Evolutionary conservation across 495 filamentous ascomycete species (phyloP), one percentile per base, ranked within the genome.

Genomic region (Pyrenula aspistea): DNA sequence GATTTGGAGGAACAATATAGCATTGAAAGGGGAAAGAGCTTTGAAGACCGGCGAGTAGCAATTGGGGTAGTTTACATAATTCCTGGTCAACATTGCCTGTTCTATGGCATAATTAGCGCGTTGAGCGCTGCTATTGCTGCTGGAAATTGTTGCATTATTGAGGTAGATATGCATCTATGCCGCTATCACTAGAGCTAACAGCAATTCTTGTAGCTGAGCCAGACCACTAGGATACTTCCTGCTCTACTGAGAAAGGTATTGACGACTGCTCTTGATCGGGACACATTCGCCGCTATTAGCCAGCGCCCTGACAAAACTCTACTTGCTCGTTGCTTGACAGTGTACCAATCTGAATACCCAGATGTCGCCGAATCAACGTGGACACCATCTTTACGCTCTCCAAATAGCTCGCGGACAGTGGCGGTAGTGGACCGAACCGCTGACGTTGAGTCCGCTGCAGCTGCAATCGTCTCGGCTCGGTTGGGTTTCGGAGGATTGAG

Each of bases 351-450:
- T n/a, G 23, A 49, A 21, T 11, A n/a, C 49, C 11, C 48, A 15
- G 12, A 19, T 25, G n/a, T n/a, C n/a, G 4, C 54, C 51, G 3
- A 42, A 42, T 19, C 36, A 53, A 24, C 36, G 11, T 24, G 22
- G 25, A 0, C 63, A 1, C 59, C 57, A 4, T 59, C 66, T 0
- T 58, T 75, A 2, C 61, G 68, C 2, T 73, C 73, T 1, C 64
- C 67, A 0, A 56, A 67, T 3, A 55, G 52, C 2, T 56, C 66
- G 0, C 61, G 68, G 25, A 70, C 67, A 0, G 62, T 81, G 3
- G 79, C 77, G 0, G 57, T 82, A 12, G 78, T 82, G 4, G 79
- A 80, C 60, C 73, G 78, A 22, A 75, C 76, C 1, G 77, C 74
- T 11, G 66, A 80, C 53, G 53, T 81, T 3, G 52, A 67, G 15